Evolutionary conservation across 2,329 filamentous ascomycete genomes (phyloP).

Genomic region (Beauveria caledonica): DNA sequence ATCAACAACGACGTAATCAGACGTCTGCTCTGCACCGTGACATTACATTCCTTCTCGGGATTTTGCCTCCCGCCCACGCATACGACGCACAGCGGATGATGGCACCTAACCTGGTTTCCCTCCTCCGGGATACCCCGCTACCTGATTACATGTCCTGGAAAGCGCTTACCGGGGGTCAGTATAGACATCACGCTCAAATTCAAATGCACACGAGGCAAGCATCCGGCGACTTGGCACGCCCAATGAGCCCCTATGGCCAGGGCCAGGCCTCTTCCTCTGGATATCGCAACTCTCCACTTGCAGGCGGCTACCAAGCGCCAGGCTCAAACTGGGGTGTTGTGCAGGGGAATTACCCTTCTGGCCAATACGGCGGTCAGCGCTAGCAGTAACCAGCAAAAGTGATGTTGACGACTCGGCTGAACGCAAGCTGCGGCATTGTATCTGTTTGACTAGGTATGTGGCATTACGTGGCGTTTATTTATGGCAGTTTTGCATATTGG

Average conservation of each 20-base stretch:
- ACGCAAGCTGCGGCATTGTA: neutral
- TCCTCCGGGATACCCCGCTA: constrained; percentile 61
- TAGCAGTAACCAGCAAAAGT: neutral
- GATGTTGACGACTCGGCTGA: neutral
- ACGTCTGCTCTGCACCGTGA: constrained; percentile 64
- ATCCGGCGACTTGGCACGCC: constrained; percentile 38
- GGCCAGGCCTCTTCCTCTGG: constrained; percentile 31
- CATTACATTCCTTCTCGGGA: constrained; percentile 56
- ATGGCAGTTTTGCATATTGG: neutral
- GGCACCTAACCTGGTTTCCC: constrained; percentile 60
- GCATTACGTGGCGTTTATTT: constrained; percentile 7
- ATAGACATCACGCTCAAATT: constrained; percentile 24
- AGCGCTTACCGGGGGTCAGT: constrained; percentile 29
- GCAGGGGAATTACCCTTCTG: neutral
- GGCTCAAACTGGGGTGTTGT: constrained; percentile 1
- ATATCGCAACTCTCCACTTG: constrained; percentile 44
- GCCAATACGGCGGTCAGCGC: constrained; percentile 8
- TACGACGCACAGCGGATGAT: constrained; percentile 67
- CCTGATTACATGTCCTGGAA: constrained; percentile 54
- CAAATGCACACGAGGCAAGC: constrained; percentile 34
- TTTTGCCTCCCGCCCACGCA: constrained; percentile 63
- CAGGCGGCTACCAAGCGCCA: neutral
- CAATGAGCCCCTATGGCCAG: constrained; percentile 41
- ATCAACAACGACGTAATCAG: constrained; percentile 62
- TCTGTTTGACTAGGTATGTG: constrained; percentile 1